Conservation (phyloP, 23 red algal genomes). For the Gracilariopsis chorda region DNA sequence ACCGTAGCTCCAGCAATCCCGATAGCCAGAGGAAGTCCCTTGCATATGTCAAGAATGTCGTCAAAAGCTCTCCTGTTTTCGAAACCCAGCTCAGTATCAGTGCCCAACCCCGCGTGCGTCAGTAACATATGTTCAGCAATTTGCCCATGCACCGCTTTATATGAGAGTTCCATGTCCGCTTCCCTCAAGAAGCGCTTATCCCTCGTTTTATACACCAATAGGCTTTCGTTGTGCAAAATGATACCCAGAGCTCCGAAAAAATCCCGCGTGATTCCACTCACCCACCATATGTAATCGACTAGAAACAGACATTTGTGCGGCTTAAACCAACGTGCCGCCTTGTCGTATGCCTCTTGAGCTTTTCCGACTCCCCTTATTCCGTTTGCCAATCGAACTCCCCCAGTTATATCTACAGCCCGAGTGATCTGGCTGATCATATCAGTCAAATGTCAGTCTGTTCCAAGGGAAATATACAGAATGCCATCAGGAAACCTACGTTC, state of each 20-base stretch:
- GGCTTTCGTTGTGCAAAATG: not conserved
- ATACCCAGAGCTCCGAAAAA: not conserved
- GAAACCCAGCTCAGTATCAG: not conserved
- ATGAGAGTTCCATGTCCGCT: not conserved
- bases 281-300: constrained; percentile 19
- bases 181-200: not conserved
- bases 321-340: not conserved
- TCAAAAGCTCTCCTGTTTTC: not conserved
- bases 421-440: not conserved
- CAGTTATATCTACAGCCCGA: not conserved
- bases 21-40: not conserved
- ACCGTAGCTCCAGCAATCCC: not conserved
- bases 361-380: not conserved
- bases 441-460: not conserved
- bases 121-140: not conserved
- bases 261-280: not conserved
- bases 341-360: not conserved
- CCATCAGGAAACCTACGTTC: not conserved
- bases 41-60: not conserved
- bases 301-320: not conserved
- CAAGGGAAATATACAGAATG: not conserved
- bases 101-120: not conserved
- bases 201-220: not conserved
- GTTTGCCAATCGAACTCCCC: not conserved
- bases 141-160: not conserved